These are phyloP conservation scores for Rhodosorus marinus DNA, from an alignment of 23 red algal genomes.

Conservation along the genomic window DNA sequence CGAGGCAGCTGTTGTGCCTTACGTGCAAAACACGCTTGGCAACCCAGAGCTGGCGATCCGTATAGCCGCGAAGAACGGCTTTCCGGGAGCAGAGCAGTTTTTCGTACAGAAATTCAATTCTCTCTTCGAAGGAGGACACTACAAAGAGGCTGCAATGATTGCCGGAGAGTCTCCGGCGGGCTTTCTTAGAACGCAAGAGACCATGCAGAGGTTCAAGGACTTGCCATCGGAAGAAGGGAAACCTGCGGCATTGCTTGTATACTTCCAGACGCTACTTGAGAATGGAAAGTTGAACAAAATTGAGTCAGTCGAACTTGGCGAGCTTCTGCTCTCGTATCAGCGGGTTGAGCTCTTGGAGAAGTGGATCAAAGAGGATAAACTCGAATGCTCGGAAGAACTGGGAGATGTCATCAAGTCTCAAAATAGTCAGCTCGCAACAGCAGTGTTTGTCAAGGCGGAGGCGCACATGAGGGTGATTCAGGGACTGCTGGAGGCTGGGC, in stretches of 20 bases:
- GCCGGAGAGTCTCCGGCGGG: slow-evolving; percentile 85
- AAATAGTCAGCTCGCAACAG: slow-evolving; percentile 36
- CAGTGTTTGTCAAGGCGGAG: slow-evolving; percentile 62
- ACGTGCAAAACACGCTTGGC: slow-evolving; percentile 52
- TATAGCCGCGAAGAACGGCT: slow-evolving; percentile 64
- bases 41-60: slow-evolving; percentile 67
- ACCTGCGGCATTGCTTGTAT: slow-evolving; percentile 59
- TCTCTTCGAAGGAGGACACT: slow-evolving; percentile 73
- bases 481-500: slow-evolving; percentile 34
- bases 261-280: slow-evolving; percentile 82
- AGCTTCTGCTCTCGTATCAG: slow-evolving; percentile 23
- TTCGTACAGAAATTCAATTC: slow-evolving; percentile 70
- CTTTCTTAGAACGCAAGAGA: slow-evolving; percentile 53
- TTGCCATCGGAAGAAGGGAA: slow-evolving; percentile 48
- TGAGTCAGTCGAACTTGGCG: slow-evolving; percentile 43
- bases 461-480: slow-evolving; percentile 79
- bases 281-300: slow-evolving; percentile 45
- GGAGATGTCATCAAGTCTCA: slow-evolving; percentile 42
- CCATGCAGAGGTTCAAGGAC: slow-evolving; percentile 83
- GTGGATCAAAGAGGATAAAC: slow-evolving; percentile 84
- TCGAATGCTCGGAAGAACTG: slow-evolving; percentile 54
- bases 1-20: slow-evolving; percentile 44
- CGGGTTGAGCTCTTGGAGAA: slow-evolving; percentile 48
- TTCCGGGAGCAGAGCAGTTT: slow-evolving; percentile 86
- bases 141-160: slow-evolving; percentile 74